A percentile compares a stretch with the other conserved stretches of the same genome.
Conservation (phyloP, 129 eudicot species). For the Lactuca sativa region DNA sequence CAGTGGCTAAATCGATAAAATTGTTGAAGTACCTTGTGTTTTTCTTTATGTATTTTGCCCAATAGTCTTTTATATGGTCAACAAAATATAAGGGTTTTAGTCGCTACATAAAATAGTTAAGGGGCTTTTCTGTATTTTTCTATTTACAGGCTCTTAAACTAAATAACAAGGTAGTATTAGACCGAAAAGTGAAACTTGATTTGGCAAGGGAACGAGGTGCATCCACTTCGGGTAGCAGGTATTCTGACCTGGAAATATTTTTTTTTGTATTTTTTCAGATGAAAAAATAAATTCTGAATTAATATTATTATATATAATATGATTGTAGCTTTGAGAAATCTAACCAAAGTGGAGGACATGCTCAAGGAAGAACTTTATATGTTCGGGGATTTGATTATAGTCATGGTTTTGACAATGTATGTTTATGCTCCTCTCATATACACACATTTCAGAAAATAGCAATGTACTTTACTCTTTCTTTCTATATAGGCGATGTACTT, state of each 20-base stretch:
- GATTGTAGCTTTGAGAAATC: constrained; percentile 41
- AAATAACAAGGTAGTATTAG: constrained; percentile 47
- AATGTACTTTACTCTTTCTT: background rate
- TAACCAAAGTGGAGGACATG: constrained; percentile 41
- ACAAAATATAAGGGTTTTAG: too few species aligned
- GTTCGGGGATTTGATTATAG: constrained; percentile 72
- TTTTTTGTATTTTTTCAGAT: background rate
- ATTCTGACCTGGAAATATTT: constrained; percentile 18
- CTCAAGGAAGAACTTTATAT: constrained; percentile 50
- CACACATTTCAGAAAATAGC: background rate
- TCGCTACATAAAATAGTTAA: too few species aligned
- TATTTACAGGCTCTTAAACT: constrained; percentile 60
- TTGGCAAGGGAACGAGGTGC: constrained; percentile 62
- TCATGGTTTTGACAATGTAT: constrained; percentile 55
- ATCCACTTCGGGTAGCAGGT: constrained; percentile 58
- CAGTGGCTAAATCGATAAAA: too few species aligned
- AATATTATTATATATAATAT: background rate
- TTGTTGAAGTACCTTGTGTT: too few species aligned
- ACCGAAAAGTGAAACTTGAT: constrained; percentile 55
- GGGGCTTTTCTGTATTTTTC: background rate
- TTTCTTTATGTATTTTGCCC: background rate
- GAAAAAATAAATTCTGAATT: background rate
- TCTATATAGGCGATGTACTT: too few species aligned
- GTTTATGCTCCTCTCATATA: constrained; percentile 2
- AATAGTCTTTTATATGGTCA: too few species aligned